phyloP scores from a whole-genome alignment of 2,329 filamentous ascomycete genomes.

The Fusarium sp. region DNA sequence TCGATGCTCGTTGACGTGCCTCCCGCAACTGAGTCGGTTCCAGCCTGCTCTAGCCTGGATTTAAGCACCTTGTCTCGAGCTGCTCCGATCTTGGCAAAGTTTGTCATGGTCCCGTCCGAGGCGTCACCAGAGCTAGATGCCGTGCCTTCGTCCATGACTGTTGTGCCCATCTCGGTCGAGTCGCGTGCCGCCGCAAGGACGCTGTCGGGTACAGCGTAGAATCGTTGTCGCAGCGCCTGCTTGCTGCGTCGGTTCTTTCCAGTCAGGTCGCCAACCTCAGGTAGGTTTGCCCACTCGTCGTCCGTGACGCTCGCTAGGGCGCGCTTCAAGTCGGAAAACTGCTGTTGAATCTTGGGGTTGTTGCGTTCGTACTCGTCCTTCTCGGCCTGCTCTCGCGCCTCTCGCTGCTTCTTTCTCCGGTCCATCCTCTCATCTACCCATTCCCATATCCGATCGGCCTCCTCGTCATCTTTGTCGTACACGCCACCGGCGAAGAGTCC shows the following conservation, averaged over 20 bases:
- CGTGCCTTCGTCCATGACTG: conserved; percentile 83
- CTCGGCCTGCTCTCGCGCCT: conserved; percentile 92
- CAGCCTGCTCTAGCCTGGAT: conserved; percentile 91
- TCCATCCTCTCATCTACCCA: conserved; percentile 98
- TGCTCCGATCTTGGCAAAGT: conserved; percentile 97
- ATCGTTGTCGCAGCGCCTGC: conserved; percentile 84
- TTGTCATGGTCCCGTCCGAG: conserved; percentile 92
- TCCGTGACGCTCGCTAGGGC: conserved; percentile 89
- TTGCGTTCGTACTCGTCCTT: conserved; percentile 95
- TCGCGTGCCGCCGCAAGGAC: conserved; percentile 90
- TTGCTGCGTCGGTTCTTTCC: conserved; percentile 91
- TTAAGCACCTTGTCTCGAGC: conserved; percentile 96
- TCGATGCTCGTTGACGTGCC: conserved; percentile 94
- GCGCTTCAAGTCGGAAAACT: conserved; percentile 96
- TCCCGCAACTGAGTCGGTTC: conserved; percentile 72
- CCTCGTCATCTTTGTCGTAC: conserved; percentile 97
- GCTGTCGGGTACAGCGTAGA: conserved; percentile 97
- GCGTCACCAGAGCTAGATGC: conserved; percentile 54
- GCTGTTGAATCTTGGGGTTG: conserved; percentile 97
- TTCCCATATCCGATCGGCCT: conserved; percentile 95
- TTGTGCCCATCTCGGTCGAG: conserved; percentile 85
- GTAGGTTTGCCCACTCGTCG: conserved; percentile 95
- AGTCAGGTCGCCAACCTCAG: conserved; percentile 96
- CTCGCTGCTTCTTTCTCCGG: conserved; percentile 88
- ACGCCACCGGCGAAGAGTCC: conserved; percentile 95